Base-by-base conservation (phyloP, 768 basidiomycete genomes). In the Hericium rajendrae region DNA sequence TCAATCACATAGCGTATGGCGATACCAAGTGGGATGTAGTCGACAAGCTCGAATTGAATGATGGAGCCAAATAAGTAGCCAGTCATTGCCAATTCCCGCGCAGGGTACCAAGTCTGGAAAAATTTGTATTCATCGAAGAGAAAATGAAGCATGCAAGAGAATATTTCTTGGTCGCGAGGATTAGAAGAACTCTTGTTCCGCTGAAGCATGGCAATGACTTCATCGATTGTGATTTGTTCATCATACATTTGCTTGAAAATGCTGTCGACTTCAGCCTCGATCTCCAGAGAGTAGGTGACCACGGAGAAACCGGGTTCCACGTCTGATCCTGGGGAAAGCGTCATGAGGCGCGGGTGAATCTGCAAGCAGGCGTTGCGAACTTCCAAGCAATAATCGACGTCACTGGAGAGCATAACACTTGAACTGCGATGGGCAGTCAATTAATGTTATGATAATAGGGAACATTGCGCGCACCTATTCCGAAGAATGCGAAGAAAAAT, bases 71-170 rank as follows among this genome's bases (percentile, higher is more conserved):
- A 98, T 28, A 99, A 81, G 67, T 92, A 88, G 50, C 91, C 97
- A 6, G 97, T 98, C 85, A 98, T 93, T 54, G 86, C 84, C 49
- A 98, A 79, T 73, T 98, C 94, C 62, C 94, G 88, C 40, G 89
- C 78, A 24, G 97, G 97, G 66, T 93, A 93, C 72, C 88, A 97
- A 41, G 89, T 88, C 68, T 95, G 92, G 83, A 98, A 97, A 78
- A 97, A 99, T 67, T 94, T 94, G 83, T 97, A 97, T 74, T 99
- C 97, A 82, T 98, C 97, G 73, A 99, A 97, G 48, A 99, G 82
- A 78, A 97, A 95, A 75, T 97, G 94, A 53, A 99, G 86, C 85
- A 97, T 97, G 82, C 94, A 97, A n/a, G 94, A 97, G 68, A 97
- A 97, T 60, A 97, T 83, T 72, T 98, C 93, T 69, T 95, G 92